Evolutionary conservation across 2,329 filamentous ascomycete genomes (phyloP).

Genomic region (Colletotrichum agaves): DNA sequence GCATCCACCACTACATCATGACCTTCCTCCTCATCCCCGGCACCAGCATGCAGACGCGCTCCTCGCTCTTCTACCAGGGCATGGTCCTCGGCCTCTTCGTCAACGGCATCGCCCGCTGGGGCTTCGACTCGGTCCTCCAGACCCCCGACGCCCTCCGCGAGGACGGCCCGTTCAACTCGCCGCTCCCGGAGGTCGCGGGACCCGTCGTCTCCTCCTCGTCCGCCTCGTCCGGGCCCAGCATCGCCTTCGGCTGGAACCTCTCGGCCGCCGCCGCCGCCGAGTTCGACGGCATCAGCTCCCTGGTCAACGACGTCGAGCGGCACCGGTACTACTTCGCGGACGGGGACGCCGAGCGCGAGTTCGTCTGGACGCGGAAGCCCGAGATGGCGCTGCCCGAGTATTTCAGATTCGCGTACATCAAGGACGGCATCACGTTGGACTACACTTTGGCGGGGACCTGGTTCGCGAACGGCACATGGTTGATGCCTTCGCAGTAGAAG

Average conservation of each 20-base stretch:
- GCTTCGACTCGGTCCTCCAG: constrained; percentile 88
- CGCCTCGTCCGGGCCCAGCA: constrained; percentile 66
- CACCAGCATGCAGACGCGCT: constrained; percentile 87
- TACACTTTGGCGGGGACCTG: constrained; percentile 30
- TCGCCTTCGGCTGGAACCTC: constrained; percentile 67
- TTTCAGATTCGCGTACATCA: constrained; percentile 34
- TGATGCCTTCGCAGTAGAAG: constrained; percentile 20
- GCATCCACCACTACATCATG: constrained; percentile 95
- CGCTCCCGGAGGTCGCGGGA: constrained; percentile 64
- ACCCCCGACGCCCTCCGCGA: constrained; percentile 78
- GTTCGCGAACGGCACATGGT: constrained; percentile 30
- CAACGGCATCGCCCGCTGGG: constrained; percentile 94
- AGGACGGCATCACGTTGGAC: constrained; percentile 27
- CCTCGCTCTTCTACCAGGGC: constrained; percentile 87
- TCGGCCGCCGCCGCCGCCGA: constrained; percentile 51
- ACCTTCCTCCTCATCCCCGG: constrained; percentile 88
- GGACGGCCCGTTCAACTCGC: constrained; percentile 70
- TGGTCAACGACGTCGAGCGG: constrained; percentile 88
- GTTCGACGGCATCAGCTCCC: constrained; percentile 80
- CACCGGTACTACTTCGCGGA: constrained; percentile 77
- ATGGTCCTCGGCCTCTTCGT: constrained; percentile 91
- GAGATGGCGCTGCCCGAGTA: constrained; percentile 29
- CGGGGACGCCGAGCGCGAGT: constrained; percentile 41
- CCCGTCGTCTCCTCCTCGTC: constrained; percentile 53
- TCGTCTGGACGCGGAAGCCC: constrained; percentile 29